A percentile compares a stretch with the other conserved stretches of the same genome.
Evolutionary conservation across 2,329 filamentous ascomycete species (phyloP).

Genomic region (Fusarium metavorans): DNA sequence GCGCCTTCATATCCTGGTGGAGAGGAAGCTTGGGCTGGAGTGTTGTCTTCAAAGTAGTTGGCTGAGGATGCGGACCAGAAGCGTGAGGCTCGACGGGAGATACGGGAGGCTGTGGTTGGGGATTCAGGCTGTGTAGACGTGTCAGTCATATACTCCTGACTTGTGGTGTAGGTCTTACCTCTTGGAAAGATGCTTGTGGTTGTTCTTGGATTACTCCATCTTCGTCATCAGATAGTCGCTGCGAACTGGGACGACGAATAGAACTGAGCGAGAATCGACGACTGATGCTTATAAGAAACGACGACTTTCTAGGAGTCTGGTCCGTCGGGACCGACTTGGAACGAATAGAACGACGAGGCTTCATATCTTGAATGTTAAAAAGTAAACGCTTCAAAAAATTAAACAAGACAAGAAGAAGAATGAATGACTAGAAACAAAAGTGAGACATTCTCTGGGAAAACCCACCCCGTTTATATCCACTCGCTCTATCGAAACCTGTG

Average conservation of each 20-base stretch:
- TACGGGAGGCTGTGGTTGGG: constrained; percentile 12
- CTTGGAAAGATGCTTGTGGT: constrained; percentile 9
- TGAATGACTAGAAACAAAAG: neutral
- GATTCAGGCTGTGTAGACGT: neutral
- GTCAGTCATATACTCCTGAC: neutral
- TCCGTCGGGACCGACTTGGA: constrained; percentile 27
- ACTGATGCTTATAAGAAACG: constrained; percentile 24
- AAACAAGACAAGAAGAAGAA: constrained; percentile 2
- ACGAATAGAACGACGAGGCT: constrained; percentile 27
- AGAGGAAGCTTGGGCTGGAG: constrained; percentile 11
- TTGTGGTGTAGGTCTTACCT: constrained; percentile 1
- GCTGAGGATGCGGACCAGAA: constrained; percentile 40
- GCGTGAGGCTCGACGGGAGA: constrained; percentile 36
- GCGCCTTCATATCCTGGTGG: constrained; percentile 19
- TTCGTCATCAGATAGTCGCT: constrained; percentile 28
- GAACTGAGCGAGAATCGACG: constrained; percentile 29
- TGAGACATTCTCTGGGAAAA: constrained; percentile 19
- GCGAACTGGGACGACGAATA: constrained; percentile 12
- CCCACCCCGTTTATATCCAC: constrained; percentile 27
- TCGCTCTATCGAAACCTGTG: neutral
- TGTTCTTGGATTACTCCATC: constrained; percentile 7
- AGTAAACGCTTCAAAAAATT: neutral
- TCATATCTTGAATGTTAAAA: constrained; percentile 7
- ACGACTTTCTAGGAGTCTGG: constrained; percentile 19
- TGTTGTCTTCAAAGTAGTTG: constrained; percentile 30